A percentile compares a stretch with the other conserved stretches of the same genome.
These are phyloP conservation scores for Hippophae tibetana DNA, from an alignment of 306 rosid species.

Conservation along the genomic window DNA sequence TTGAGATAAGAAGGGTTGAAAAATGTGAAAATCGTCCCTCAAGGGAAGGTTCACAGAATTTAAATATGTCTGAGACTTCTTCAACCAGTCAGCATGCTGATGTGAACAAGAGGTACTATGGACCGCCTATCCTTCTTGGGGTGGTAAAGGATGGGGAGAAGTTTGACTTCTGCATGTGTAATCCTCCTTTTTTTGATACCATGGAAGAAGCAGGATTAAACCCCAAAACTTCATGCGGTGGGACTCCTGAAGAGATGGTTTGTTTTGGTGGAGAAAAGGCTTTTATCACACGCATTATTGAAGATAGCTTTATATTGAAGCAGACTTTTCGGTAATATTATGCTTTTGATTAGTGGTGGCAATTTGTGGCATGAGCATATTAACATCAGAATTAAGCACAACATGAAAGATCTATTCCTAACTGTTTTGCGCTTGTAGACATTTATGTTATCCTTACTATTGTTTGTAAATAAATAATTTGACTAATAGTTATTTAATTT, in stretches of 20 bases:
- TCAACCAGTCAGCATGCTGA: conserved; percentile 23
- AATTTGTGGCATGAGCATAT: too few relatives aligned
- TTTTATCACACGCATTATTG: conserved; percentile 61
- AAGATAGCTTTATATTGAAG: conserved; percentile 57
- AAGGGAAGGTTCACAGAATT: conserved; percentile 23
- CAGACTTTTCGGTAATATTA: conserved; percentile 45
- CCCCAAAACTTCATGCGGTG: conserved; percentile 86
- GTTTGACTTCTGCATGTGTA: conserved; percentile 96
- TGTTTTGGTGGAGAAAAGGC: conserved; percentile 89
- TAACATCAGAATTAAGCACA: too few relatives aligned
- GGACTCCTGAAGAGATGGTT: conserved; percentile 69
- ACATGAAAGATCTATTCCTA: too few relatives aligned
- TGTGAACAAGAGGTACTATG: conserved; percentile 34
- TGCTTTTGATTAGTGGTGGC: not conserved
- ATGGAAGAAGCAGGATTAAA: conserved; percentile 80
- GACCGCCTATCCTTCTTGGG: conserved; percentile 68
- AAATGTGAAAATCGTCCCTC: conserved; percentile 13
- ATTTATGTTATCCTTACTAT: too few relatives aligned
- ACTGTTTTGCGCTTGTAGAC: too few relatives aligned
- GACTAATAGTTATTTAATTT: too few relatives aligned
- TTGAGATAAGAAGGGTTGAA: conserved; percentile 76
- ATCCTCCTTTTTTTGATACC: conserved; percentile 85
- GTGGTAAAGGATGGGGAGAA: conserved; percentile 64
- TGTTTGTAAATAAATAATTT: too few relatives aligned
- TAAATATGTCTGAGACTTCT: conserved; percentile 15